Conservation (phyloP, 2,329 filamentous ascomycete species). For the Neocatenulostroma microsporum region DNA sequence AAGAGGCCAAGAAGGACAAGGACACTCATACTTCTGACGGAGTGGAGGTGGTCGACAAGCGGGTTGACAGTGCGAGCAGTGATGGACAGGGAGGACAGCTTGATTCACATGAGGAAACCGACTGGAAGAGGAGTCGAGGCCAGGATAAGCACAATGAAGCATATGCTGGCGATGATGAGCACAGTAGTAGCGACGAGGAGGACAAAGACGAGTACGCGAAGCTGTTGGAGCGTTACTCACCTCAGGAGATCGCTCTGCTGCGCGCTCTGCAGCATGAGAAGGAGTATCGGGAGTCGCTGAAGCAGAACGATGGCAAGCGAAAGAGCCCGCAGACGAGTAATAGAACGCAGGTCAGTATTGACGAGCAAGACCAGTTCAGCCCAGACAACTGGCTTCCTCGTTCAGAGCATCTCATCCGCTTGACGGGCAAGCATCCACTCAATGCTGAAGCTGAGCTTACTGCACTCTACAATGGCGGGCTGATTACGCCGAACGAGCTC, state of each 20-base stretch:
- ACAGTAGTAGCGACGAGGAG: constrained; percentile 10
- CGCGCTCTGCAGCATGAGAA: constrained; percentile 38
- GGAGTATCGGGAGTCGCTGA: constrained; percentile 34
- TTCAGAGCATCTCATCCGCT: constrained; percentile 39
- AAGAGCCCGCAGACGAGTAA: constrained; percentile 31
- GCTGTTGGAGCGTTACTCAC: constrained; percentile 31
- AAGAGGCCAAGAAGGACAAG: constrained; percentile 24
- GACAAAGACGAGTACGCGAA: constrained; percentile 25
- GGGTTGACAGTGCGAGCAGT: too few relatives aligned
- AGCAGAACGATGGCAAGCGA: constrained; percentile 38
- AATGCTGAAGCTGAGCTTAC: constrained; percentile 43
- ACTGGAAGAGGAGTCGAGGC: constrained; percentile 26
- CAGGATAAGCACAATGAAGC: constrained; percentile 34
- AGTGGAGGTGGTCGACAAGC: constrained; percentile 3
- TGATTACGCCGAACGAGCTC: constrained; percentile 45
- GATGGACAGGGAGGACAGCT: constrained; percentile 11
- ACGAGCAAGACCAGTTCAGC: constrained; percentile 45
- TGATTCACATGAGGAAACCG: constrained; percentile 21
- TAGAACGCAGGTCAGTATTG: constrained; percentile 31
- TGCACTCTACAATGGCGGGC: constrained; percentile 38
- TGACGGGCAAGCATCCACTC: constrained; percentile 48
- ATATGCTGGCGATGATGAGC: constrained; percentile 24
- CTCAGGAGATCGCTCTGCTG: constrained; percentile 39
- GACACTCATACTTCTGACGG: constrained; percentile 16
- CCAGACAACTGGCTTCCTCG: constrained; percentile 50